These are phyloP conservation scores for Sarcodon aspratus DNA, from an alignment of 768 basidiomycete species.

Conservation along the genomic window DNA sequence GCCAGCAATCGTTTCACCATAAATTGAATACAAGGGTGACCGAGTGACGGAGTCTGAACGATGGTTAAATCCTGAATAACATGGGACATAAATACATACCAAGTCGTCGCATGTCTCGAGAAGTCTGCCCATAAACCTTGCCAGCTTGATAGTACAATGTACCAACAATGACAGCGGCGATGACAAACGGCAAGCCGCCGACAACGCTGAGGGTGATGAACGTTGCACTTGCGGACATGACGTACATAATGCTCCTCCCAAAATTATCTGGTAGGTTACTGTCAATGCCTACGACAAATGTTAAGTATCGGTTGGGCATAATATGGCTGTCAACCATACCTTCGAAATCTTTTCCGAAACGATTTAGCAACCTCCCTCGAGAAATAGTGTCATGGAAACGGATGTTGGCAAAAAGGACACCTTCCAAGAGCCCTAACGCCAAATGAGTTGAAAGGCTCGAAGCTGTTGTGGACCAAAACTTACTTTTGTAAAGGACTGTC, in stretches of 20 bases:
- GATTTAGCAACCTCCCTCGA: slow-evolving; percentile 71
- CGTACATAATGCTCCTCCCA: slow-evolving; percentile 65
- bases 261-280: slow-evolving; percentile 79
- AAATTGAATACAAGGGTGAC: slow-evolving; percentile 40
- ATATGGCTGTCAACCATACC: no score
- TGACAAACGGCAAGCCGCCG: slow-evolving; percentile 66
- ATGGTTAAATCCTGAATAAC: not conserved
- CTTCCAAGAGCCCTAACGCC: slow-evolving; percentile 54
- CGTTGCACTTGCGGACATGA: slow-evolving; percentile 59
- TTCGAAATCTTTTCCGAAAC: slow-evolving; percentile 89
- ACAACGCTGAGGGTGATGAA: slow-evolving; percentile 65
- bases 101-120: slow-evolving; percentile 73
- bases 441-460: slow-evolving; percentile 6
- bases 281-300: slow-evolving; percentile 56
- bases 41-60: slow-evolving; percentile 29
- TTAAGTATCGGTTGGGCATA: not conserved
- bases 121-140: slow-evolving; percentile 70
- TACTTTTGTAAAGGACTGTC: slow-evolving; percentile 62
- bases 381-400: slow-evolving; percentile 91
- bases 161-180: slow-evolving; percentile 45
- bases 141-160: slow-evolving; percentile 41
- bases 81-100: slow-evolving; percentile 28
- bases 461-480: slow-evolving; percentile 1
- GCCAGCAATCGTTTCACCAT: slow-evolving; percentile 40
- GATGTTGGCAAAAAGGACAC: slow-evolving; percentile 78